Base-by-base conservation (phyloP, 352 stramenopile genomes). In the Phytophthora litchii region DNA sequence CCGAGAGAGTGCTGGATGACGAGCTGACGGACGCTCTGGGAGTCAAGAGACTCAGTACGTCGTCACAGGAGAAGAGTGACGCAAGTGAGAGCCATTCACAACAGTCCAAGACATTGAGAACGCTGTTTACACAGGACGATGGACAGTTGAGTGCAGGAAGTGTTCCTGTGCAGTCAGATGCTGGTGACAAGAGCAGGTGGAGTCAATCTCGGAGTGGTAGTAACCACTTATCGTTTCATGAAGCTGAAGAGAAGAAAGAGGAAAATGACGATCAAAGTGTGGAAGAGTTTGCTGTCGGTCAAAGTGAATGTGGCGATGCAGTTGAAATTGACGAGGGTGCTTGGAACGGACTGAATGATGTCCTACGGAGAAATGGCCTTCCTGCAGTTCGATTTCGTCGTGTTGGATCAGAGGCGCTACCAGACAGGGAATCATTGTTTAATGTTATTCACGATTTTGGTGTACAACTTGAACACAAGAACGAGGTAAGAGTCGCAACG, bases 21-120 rank as follows among this genome's bases (percentile, higher is more conserved):
- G 82, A 91, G 29, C 47, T 91, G 20, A 89, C 66, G 10, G 69
- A 86, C 25, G 82, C 79, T 0, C 41, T 91, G 27, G 82, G 82
- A 0, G 72, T 89, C 34, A 42, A 46, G 0, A 44, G 20, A 23
- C 14, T 29, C 16, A 58, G 56, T 14, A 35, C 46, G 13, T 56
- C 46, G 14, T 57, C 32, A 1, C 49, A 31, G 20, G 19, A 32
- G n/a, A 52, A 19, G 16, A 50, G 21, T 43, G 20, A 10, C 60
- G 37, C 5, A 1, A 48, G 34, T 41, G 38, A 19, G 0, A 46
- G 44, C 17, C 54, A 60, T 2, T 59, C 42, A 36, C 38, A 63
- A 9, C 20, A 48, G 20, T 55, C 41, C 1, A 58, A 17, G 31
- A 37, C n/a, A 11, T 64, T 37, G 13, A 47, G 56, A 31, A 9